Base-by-base conservation (phyloP, 805 yeast species). In the Zygoascus tannicola region DNA sequence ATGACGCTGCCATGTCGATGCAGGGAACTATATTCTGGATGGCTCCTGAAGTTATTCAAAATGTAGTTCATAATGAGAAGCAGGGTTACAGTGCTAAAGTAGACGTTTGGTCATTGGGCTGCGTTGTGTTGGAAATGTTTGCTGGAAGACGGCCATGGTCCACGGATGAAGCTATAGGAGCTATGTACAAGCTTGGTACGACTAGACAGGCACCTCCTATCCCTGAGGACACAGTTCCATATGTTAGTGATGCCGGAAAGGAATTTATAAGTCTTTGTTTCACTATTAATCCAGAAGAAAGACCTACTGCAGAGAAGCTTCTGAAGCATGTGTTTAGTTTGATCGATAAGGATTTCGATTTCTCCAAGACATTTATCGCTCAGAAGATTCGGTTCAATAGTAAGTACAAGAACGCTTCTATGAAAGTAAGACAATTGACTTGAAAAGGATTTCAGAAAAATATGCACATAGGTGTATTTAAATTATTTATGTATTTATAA, bases 21-120 rank as follows among this genome's bases (percentile, higher is more conserved):
- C 95, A 94, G 63, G 99, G 99, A 20, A 88, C 98, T 0, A 86
- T 94, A 1, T 92, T 88, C 62, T 92, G 98, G 98, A 92, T 92
- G 98, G 99, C 99, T 1, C 99, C 99, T 0, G 99, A 92, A 59
- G 95, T 94, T 51, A 87, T 92, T 41, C 90, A 87, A 59, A 86
- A 85, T 46, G 78, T 78, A 18, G 79, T 76, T 2, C 81, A 78
- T 50, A 76, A 77, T 53, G 74, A 74, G 53, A 80, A 80, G 51
- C 92, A 82, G 59, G 98, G 98, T 0, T 92, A 92, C 60, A 85
- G 94, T 67, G 98, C 98, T 18, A 92, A 92, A 64, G 87, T 92
- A 20, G 99, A 92, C 63, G 88, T 92, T 33, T 92, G 99, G 99
- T 88, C 97, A 0, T 63, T 90, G 20, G 99, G 99, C 1, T 92